Evolutionary conservation across 169 alveolate species (phyloP).

Genomic region (Miamiensis avidus): DNA sequence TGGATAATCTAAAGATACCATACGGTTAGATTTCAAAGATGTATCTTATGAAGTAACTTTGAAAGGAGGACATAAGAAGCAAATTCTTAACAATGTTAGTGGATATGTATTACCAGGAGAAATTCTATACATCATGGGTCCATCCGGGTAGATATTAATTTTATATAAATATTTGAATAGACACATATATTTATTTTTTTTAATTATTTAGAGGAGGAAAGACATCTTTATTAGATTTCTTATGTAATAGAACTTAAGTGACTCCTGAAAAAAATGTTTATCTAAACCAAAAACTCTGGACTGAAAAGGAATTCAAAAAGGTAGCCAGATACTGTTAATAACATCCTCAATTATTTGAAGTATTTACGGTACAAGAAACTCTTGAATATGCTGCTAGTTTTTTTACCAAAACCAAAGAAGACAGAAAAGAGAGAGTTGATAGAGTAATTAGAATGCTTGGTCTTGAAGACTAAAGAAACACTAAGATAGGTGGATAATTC

Average conservation of each 20-base stretch:
- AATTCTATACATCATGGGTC: not conserved
- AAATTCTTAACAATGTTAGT: not conserved
- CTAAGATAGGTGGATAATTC: constrained; percentile 74
- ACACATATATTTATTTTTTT: too few relatives aligned
- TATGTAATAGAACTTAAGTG: not conserved
- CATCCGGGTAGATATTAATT: too few relatives aligned
- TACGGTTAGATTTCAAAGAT: too few relatives aligned
- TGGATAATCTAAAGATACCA: too few relatives aligned
- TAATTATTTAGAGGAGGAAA: too few relatives aligned
- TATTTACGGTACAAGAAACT: not conserved
- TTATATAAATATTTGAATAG: too few relatives aligned
- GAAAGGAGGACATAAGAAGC: too few relatives aligned
- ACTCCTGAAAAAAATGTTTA: not conserved
- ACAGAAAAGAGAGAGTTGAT: not conserved
- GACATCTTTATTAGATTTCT: not conserved
- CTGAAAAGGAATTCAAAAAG: not conserved
- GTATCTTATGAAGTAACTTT: too few relatives aligned
- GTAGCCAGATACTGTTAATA: not conserved
- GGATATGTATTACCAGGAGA: not conserved
- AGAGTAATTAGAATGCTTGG: not conserved
- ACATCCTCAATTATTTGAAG: not conserved
- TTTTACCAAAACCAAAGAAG: not conserved
- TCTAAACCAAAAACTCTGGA: not conserved
- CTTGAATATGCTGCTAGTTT: not conserved
- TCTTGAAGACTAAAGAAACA: not conserved